Conservation (phyloP, 805 yeast genomes). For the Zygosaccharomyces bailii region DNA sequence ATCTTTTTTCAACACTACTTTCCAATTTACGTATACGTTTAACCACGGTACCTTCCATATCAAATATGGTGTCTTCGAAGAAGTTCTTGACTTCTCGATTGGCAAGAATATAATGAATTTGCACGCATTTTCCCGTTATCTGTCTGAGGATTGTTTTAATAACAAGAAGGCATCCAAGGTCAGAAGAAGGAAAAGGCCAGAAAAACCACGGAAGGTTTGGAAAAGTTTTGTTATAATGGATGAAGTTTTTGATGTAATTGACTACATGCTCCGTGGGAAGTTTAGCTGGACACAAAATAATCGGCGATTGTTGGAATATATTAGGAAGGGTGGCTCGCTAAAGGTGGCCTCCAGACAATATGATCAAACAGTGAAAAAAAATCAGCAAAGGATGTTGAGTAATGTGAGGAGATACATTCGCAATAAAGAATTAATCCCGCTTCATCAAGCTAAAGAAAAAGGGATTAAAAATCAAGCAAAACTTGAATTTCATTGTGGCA, state of each 20-base stretch:
- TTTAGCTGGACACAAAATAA: slow-evolving; percentile 13
- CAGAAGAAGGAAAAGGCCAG: neutral
- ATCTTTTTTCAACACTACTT: slow-evolving; percentile 13
- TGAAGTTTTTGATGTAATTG: slow-evolving; percentile 10
- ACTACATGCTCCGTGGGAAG: slow-evolving; percentile 14
- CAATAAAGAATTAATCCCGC: slow-evolving; percentile 10
- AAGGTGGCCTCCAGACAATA: slow-evolving; percentile 11
- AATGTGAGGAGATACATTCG: slow-evolving; percentile 11
- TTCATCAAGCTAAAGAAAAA: slow-evolving; percentile 3
- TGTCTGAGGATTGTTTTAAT: slow-evolving; percentile 1
- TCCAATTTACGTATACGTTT: slow-evolving; percentile 11
- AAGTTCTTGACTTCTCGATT: slow-evolving; percentile 6
- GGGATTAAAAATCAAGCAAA: slow-evolving; percentile 1
- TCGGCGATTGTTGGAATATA: slow-evolving; percentile 7
- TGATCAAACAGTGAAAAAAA: slow-evolving; percentile 10
- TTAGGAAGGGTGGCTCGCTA: slow-evolving; percentile 11
- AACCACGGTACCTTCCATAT: slow-evolving; percentile 9
- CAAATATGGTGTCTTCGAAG: slow-evolving; percentile 13
- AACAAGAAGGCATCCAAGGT: neutral
- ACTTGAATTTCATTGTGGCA: slow-evolving; percentile 13
- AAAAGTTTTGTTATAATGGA: slow-evolving; percentile 12
- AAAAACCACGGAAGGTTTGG: slow-evolving; percentile 8
- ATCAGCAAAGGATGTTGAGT: slow-evolving; percentile 14
- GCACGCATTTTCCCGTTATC: slow-evolving; percentile 14
- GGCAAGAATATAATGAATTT: slow-evolving; percentile 10